A percentile compares a stretch with the other conserved stretches of the same genome.
These are phyloP conservation scores for Cornus controversa DNA, from an alignment of 148 eudicot species.

Conservation along the genomic window DNA sequence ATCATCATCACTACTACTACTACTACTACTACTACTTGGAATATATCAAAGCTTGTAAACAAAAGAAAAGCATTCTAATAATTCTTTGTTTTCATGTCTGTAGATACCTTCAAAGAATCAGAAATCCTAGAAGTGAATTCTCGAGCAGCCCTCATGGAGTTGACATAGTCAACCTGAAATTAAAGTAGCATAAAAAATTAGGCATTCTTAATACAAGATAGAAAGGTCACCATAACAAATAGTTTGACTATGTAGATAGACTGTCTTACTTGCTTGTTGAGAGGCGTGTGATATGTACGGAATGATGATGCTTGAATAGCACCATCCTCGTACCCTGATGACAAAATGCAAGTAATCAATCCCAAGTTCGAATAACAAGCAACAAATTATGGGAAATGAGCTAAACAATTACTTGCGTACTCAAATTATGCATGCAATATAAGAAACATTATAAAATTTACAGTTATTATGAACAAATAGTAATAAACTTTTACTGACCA, in stretches of 20 bases:
- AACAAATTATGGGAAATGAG: background rate
- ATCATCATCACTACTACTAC: too few species aligned
- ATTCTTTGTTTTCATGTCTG: background rate
- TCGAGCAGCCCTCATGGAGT: slow-evolving; percentile 84
- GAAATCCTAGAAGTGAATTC: slow-evolving; percentile 85
- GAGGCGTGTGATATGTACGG: slow-evolving; percentile 96
- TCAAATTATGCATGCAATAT: background rate
- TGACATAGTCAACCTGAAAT: slow-evolving; percentile 75
- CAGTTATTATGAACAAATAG: too few species aligned
- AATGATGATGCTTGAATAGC: slow-evolving; percentile 86
- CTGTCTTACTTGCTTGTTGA: slow-evolving; percentile 80
- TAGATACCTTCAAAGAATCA: slow-evolving; percentile 70
- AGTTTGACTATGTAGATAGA: slow-evolving; percentile 3
- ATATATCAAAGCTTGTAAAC: background rate
- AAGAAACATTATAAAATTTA: too few species aligned
- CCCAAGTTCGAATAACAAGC: background rate
- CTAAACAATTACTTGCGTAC: background rate
- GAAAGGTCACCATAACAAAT: background rate
- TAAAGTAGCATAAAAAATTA: background rate
- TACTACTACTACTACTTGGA: background rate
- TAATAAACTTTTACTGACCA: slow-evolving; percentile 37
- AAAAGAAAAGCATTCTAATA: background rate
- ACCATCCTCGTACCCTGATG: slow-evolving; percentile 75
- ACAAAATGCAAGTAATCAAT: background rate
- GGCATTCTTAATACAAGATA: slow-evolving; percentile 11